Evolutionary conservation across 495 filamentous ascomycete species (phyloP), one percentile per base, ranked within the genome.

Genomic region (Lindgomyces ingoldianus): DNA sequence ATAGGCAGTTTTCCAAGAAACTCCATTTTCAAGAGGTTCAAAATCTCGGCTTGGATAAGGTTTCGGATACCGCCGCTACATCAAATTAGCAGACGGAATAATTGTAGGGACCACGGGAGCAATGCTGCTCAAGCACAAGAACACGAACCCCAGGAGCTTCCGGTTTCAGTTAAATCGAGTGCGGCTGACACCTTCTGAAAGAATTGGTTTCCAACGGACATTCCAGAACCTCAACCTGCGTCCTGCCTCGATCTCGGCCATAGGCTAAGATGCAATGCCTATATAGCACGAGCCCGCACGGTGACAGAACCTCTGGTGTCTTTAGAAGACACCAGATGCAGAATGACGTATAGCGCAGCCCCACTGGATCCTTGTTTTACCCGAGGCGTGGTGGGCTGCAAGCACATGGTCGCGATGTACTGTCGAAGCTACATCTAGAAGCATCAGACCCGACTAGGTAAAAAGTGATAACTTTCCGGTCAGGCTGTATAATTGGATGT

Each of bases 31-130:
- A 67, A 53, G 4, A 62, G 41, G 25, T 67, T 57, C 11, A 67
- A 52, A 1, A 62, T 46, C 25, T 62, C 57, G 3, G 62, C 33
- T 26, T 67, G 58, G 19, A 67, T 55, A 22, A 67, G 45, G 59
- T 58, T 62, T 3, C 57, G 59, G 9, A 67, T 60, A 4, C 64
- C 64, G 25, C 64, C 64, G 44, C 64, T 67, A n/a, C 8, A n/a
- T 2, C 12, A 33, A 8, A 41, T 66, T 26, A 66, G 57, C 22
- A 2, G 11, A 12, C 1, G 36, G 4, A 16, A 55, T 10, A 4
- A n/a, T 12, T n/a, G 11, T 45, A 24, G 1, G 19, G 21, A n/a
- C 6, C 11, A 57, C 21, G 2, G 30, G 29, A 18, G 36, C 1
- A 49, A 11, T 50, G 57, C 64, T 62, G 48, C 9, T 60, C 36